Evolutionary conservation across 257 asterid species (phyloP), one percentile per base, ranked within the genome.

Genomic region (Capsicum pubescens): DNA sequence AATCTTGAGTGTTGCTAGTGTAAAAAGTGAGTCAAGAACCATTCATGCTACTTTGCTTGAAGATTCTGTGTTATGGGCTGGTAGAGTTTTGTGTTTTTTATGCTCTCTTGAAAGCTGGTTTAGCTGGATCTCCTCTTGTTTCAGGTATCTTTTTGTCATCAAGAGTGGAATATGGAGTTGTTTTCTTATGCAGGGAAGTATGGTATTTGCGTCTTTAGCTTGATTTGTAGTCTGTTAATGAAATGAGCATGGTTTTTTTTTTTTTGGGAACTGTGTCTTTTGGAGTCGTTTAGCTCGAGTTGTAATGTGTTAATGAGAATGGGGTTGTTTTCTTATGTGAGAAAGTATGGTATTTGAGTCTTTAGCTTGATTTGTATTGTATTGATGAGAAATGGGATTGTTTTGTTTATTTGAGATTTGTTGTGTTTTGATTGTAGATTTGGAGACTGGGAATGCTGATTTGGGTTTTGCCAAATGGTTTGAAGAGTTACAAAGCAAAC

Each of bases 401-500:
- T 80, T 60, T 80, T 57, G 71, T 80, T 59, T 26, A 80, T 80
- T 39, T 5, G 16, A 6, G 13, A 80, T 11, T 7, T 80, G 50
- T 80, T 64, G 39, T 84, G 13, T 68, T 69, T 57, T 83, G 83
- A 5, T 86, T 87, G 88, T 86, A 95, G 99, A 93, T 84, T 79
- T 90, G 95, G 97, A 89, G 80, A 88, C 71, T 84, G 90, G 87
- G n/a, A 56, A 12, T 82, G 93, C 72, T 60, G 99, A 94, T 88
- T 86, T 94, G 90, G 97, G 97, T 54, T 94, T 95, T 85, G 87
- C 94, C 9, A 90, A 88, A 87, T 95, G 97, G 98, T 91, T 95
- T 87, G 93, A 91, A n/a, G 88, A 84, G 89, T 83, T 94, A 14
- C 89, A 83, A 50, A 91, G 92, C 87, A 92, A 92, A 82, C 93